Evolutionary conservation across 352 stramenopile species (phyloP).

Genomic region (Pythium grandisporangium): DNA sequence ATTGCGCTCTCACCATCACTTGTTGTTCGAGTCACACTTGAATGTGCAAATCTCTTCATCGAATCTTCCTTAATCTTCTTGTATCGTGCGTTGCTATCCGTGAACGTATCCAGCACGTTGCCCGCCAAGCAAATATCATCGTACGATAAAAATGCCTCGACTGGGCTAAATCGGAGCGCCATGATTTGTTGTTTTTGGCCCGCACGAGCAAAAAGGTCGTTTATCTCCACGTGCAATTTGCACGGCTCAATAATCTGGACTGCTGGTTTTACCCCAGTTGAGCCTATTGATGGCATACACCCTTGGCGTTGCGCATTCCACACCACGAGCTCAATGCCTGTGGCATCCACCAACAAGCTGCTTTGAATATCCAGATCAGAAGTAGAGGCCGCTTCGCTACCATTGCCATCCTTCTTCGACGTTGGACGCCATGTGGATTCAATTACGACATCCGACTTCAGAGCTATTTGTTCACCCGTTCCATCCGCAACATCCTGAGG

Average conservation of each 20-base stretch:
- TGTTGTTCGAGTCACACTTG: no score
- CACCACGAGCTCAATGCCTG: constrained; percentile 50
- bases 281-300: constrained; percentile 17
- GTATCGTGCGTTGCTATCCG: constrained; percentile 16
- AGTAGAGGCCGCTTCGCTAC: constrained; percentile 3
- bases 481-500: constrained; percentile 36
- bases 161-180: constrained; percentile 55
- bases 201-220: constrained; percentile 52
- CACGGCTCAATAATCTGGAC: constrained; percentile 79
- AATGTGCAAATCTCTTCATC: no score
- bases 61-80: no score
- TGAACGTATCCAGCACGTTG: constrained; percentile 36
- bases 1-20: no score
- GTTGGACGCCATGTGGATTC: constrained; percentile 41
- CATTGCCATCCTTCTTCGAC: neutral
- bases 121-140: constrained; percentile 53
- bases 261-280: constrained; percentile 16
- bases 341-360: constrained; percentile 48
- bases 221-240: constrained; percentile 54
- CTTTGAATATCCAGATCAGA: constrained; percentile 64
- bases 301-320: constrained; percentile 58
- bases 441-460: constrained; percentile 46
- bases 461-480: constrained; percentile 31
- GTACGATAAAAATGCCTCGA: constrained; percentile 75
- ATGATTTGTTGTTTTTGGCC: constrained; percentile 70